A percentile compares a stretch with the other conserved stretches of the same genome.
These are phyloP conservation scores for Forsythia viridissima DNA, from an alignment of 257 asterid genomes.

Conservation along the genomic window DNA sequence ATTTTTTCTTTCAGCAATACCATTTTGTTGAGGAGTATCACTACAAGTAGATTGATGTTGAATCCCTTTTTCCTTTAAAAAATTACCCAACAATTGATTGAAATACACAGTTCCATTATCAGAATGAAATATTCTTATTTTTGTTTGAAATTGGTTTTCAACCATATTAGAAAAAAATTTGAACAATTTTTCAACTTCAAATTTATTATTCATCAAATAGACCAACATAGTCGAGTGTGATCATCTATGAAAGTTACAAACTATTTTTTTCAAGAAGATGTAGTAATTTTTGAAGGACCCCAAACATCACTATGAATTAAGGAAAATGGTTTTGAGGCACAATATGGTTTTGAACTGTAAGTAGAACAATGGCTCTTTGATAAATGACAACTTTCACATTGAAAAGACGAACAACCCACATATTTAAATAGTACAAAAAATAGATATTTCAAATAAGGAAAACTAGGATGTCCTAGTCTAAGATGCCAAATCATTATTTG, in stretches of 20 bases:
- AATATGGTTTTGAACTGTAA: neutral
- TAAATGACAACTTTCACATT: neutral
- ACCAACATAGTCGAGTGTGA: neutral
- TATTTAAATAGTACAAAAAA: neutral
- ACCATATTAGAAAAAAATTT: neutral
- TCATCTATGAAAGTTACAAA: neutral
- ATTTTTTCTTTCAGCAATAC: neutral
- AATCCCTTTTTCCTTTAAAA: neutral
- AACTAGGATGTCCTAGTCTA: neutral
- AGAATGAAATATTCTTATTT: neutral
- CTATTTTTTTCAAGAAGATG: neutral
- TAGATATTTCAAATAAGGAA: neutral
- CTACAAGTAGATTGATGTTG: too few species aligned
- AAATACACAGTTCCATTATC: neutral
- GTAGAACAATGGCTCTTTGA: neutral
- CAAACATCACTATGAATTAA: neutral
- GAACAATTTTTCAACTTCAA: neutral
- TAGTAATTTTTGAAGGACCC: neutral
- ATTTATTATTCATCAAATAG: neutral
- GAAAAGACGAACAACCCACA: neutral
- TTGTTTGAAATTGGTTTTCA: neutral
- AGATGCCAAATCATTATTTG: neutral
- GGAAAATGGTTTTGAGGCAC: neutral
- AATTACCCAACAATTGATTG: neutral
- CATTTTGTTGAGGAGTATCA: too few species aligned